These are phyloP conservation scores for Trichosporon coremiiforme DNA, from an alignment of 1,284 basidiomycete species.

Conservation along the genomic window DNA sequence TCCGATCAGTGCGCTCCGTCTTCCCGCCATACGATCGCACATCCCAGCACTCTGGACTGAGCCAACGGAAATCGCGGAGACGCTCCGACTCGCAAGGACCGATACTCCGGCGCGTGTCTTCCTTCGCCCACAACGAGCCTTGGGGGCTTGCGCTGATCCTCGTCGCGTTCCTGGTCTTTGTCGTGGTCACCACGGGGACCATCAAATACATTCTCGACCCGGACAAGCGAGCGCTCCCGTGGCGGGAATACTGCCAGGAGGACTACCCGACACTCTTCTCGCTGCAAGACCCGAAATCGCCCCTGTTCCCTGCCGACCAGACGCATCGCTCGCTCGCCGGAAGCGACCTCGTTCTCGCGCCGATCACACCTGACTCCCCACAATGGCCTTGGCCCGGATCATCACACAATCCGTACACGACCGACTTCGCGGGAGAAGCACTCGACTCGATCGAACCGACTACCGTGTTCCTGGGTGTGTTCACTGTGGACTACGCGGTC, in stretches of 20 bases:
- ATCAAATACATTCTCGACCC: conserved; percentile 92
- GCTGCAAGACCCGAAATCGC: conserved; percentile 35
- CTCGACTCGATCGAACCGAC: conserved; percentile 78
- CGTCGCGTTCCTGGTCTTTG: conserved; percentile 69
- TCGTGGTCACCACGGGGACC: conserved; percentile 61
- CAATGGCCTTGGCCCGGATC: conserved; percentile 46
- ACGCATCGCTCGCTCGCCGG: conserved; percentile 20
- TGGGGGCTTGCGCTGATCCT: conserved; percentile 55
- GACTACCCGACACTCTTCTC: conserved; percentile 54
- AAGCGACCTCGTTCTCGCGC: conserved; percentile 32
- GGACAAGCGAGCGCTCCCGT: conserved; percentile 91
- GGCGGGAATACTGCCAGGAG: conserved; percentile 86
- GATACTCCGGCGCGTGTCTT: background rate
- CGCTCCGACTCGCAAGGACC: background rate
- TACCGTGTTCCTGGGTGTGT: conserved; percentile 86
- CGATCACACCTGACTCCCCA: conserved; percentile 50
- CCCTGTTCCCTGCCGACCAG: conserved; percentile 17
- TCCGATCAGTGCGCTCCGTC: conserved; percentile 26
- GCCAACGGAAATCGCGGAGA: conserved; percentile 40
- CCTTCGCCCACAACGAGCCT: background rate
- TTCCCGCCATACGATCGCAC: conserved; percentile 34
- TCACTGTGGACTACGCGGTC: conserved; percentile 81
- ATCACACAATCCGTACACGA: conserved; percentile 33
- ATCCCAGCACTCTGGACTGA: conserved; percentile 36
- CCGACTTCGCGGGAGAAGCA: conserved; percentile 31